phyloP scores from a whole-genome alignment of 139 green algal species.

The Edaphochlamys debaryana region DNA sequence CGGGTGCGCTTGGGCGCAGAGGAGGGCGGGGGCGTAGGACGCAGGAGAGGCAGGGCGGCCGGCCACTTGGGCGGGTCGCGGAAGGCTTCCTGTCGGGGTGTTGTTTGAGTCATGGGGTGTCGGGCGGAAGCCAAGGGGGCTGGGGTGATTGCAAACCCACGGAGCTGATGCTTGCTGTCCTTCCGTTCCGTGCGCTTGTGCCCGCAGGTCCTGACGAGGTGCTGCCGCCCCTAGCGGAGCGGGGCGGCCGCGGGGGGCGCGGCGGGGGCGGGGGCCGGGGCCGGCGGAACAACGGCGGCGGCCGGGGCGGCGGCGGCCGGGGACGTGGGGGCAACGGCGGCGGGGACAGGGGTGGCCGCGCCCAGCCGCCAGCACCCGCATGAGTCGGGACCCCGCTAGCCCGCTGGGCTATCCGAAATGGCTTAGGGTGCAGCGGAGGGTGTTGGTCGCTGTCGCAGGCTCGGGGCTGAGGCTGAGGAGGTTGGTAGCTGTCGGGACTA shows the following conservation, averaged over 20 bases:
- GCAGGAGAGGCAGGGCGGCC: neutral
- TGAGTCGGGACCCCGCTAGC: no score
- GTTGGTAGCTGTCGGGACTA: no score
- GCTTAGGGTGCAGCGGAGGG: no score
- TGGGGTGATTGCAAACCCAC: no score
- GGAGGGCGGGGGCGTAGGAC: neutral
- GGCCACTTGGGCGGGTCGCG: neutral
- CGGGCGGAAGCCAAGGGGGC: no score
- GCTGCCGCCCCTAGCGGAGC: slow-evolving; percentile 58
- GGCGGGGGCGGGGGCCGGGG: slow-evolving; percentile 31
- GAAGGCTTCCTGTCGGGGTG: neutral
- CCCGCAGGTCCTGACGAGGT: slow-evolving; percentile 55
- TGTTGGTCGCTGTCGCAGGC: no score
- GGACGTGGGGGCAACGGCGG: neutral
- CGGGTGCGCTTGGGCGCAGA: slow-evolving; percentile 43
- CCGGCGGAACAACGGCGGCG: no score
- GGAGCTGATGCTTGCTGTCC: no score
- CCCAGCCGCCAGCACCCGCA: no score
- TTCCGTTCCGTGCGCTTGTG: neutral
- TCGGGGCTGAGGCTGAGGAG: no score
- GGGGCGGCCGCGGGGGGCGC: slow-evolving; percentile 17
- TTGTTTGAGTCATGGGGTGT: neutral
- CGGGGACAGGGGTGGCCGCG: neutral
- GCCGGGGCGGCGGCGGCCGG: neutral
- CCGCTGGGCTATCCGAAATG: no score